Conservation (phyloP, 805 yeast species). For the Candida silvicultrix region DNA sequence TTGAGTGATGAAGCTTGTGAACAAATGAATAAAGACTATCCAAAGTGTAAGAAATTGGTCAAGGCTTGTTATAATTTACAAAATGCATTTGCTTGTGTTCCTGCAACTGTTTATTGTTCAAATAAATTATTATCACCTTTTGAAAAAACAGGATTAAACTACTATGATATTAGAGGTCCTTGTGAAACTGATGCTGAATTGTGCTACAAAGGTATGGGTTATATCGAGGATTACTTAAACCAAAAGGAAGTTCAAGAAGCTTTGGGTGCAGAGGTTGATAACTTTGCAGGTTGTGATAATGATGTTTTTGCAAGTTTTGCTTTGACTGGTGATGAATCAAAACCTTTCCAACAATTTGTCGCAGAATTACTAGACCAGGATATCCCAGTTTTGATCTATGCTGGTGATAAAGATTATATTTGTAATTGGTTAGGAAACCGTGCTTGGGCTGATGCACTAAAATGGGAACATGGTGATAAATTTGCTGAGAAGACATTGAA, state of each 20-base stretch:
- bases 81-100: constrained; percentile 71
- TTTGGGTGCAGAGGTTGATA: constrained; percentile 79
- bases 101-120: constrained; percentile 79
- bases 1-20: constrained; percentile 65
- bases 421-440: constrained; percentile 92
- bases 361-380: constrained; percentile 61
- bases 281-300: constrained; percentile 60
- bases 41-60: constrained; percentile 58
- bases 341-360: constrained; percentile 75
- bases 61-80: constrained; percentile 58
- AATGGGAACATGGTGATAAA: constrained; percentile 52
- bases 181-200: constrained; percentile 67
- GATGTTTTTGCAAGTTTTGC: constrained; percentile 64
- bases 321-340: constrained; percentile 77
- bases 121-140: constrained; percentile 62
- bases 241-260: constrained; percentile 62
- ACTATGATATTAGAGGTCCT: constrained; percentile 75
- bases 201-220: constrained; percentile 70
- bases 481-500: constrained; percentile 36
- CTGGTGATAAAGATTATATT: constrained; percentile 92
- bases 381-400: constrained; percentile 78
- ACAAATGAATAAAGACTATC: constrained; percentile 51
- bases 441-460: constrained; percentile 69
- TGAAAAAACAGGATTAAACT: constrained; percentile 73
- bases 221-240: constrained; percentile 72